phyloP scores from a whole-genome alignment of 1,284 basidiomycete genomes.

The Cystobasidium slooffiae region DNA sequence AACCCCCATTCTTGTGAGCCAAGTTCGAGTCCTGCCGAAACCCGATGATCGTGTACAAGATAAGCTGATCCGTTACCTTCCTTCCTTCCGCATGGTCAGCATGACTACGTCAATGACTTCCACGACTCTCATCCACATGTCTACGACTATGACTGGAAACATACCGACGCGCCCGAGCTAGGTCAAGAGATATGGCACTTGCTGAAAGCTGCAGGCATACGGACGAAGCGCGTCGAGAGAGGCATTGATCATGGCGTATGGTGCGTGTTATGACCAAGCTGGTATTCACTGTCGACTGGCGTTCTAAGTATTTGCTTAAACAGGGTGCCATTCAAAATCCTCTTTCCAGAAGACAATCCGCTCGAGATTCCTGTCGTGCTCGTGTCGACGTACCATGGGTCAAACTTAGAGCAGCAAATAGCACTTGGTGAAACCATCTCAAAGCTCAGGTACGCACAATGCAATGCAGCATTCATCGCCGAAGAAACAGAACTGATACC shows the following conservation, averaged over 20 bases:
- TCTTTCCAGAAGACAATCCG: conserved; percentile 12
- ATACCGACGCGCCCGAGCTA: conserved; percentile 2
- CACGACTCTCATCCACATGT: conserved; percentile 9
- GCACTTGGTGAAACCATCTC: conserved; percentile 4
- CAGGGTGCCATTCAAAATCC: conserved; percentile 16
- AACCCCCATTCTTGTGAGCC: background rate
- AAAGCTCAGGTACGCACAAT: background rate
- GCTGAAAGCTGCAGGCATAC: conserved; percentile 3
- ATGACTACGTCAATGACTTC: conserved; percentile 16
- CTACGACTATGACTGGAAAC: conserved; percentile 9
- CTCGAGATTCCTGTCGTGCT: conserved; percentile 13
- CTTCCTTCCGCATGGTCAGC: background rate
- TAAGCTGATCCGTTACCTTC: background rate
- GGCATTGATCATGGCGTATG: conserved; percentile 23
- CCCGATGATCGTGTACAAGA: background rate
- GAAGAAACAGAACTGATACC: background rate
- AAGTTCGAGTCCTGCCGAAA: background rate
- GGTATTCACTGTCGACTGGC: background rate
- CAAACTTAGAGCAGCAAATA: conserved; percentile 7
- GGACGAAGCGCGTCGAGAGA: conserved; percentile 12
- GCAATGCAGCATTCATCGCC: background rate
- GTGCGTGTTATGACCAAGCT: background rate
- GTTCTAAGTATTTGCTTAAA: background rate
- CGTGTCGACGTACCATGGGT: conserved; percentile 20
- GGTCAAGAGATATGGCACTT: background rate